These are phyloP conservation scores for Penicillium atrosanguineum DNA, from an alignment of 495 filamentous ascomycete species.

Conservation along the genomic window DNA sequence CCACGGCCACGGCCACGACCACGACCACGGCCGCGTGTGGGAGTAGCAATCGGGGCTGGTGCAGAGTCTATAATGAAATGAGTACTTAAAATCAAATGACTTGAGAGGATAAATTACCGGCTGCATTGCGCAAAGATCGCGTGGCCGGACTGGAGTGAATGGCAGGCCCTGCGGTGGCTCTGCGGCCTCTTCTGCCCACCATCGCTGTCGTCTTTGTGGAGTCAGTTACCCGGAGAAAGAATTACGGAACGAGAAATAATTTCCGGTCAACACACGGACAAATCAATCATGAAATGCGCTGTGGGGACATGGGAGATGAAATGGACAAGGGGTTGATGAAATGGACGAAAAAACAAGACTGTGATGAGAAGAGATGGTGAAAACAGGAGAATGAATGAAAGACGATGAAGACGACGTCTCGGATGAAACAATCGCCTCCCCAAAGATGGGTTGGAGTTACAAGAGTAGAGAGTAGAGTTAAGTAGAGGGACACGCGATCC, in stretches of 20 bases:
- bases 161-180: slow-evolving; percentile 10
- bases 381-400: not conserved
- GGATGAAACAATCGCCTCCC: not conserved
- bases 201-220: slow-evolving; percentile 27
- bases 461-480: not conserved
- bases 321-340: not conserved
- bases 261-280: not conserved
- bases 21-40: slow-evolving; percentile 1
- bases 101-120: slow-evolving; percentile 4
- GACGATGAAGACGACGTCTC: not conserved
- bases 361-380: not conserved
- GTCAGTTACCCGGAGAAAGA: not conserved
- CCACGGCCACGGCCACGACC: slow-evolving; percentile 6
- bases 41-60: not conserved
- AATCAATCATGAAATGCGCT: not conserved
- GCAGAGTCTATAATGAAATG: not conserved
- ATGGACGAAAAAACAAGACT: slow-evolving; percentile 1
- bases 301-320: not conserved
- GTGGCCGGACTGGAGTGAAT: slow-evolving; percentile 20
- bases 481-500: not conserved
- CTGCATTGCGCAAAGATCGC: slow-evolving; percentile 20
- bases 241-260: not conserved
- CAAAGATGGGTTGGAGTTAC: not conserved
- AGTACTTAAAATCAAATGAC: not conserved
- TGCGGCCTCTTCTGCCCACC: slow-evolving; percentile 29